These are phyloP conservation scores for Helianthus tuberosus DNA, from an alignment of 129 eudicot species.

Conservation along the genomic window DNA sequence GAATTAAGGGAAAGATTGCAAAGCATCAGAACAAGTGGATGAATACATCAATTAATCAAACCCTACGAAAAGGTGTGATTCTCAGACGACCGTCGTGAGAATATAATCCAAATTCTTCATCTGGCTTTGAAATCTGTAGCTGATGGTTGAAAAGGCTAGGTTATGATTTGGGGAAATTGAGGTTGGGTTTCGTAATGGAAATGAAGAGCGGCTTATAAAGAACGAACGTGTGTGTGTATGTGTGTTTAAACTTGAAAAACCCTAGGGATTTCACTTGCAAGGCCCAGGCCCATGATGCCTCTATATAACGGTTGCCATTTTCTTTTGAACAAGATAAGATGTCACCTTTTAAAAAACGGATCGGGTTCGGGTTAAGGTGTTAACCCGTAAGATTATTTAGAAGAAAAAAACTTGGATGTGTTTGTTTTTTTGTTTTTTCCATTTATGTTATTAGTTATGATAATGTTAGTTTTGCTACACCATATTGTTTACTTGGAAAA, in stretches of 20 bases:
- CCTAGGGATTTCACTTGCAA: constrained; percentile 7
- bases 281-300: neutral
- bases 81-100: constrained; percentile 89
- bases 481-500: too few relatives aligned
- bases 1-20: neutral
- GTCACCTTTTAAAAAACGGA: too few relatives aligned
- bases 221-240: neutral
- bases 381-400: too few relatives aligned
- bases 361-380: too few relatives aligned
- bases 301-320: too few relatives aligned
- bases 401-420: too few relatives aligned
- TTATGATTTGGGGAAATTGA: too few relatives aligned
- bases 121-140: constrained; percentile 1
- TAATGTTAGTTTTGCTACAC: too few relatives aligned
- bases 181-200: neutral
- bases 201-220: constrained; percentile 15
- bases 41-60: constrained; percentile 43
- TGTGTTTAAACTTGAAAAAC: neutral
- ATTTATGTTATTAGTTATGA: too few relatives aligned
- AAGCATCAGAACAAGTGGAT: constrained; percentile 58
- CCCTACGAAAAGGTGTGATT: constrained; percentile 31
- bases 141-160: too few relatives aligned
- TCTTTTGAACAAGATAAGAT: too few relatives aligned
- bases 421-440: too few relatives aligned
- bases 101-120: constrained; percentile 45